phyloP scores from a whole-genome alignment of 2,329 filamentous ascomycete species.

The Hymenoscyphus salicellus region DNA sequence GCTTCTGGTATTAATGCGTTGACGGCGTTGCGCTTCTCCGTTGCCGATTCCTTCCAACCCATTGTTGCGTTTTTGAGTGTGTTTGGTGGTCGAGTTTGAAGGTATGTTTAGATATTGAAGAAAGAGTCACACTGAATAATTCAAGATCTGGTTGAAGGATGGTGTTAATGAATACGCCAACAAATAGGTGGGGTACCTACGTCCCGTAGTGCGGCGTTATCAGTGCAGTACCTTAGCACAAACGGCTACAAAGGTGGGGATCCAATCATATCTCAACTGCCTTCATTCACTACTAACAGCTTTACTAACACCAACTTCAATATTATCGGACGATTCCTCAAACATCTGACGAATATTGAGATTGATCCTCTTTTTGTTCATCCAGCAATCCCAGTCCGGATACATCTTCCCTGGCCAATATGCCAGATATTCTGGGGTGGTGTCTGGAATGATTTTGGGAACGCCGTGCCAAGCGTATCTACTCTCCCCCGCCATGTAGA shows the following conservation, averaged over 20 bases:
- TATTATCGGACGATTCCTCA: slow-evolving; percentile 28
- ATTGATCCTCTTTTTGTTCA: slow-evolving; percentile 83
- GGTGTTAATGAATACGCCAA: neutral
- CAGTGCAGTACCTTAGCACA: neutral
- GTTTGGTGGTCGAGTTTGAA: neutral
- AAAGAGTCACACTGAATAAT: neutral
- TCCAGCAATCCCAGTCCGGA: slow-evolving; percentile 78
- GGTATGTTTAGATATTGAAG: neutral
- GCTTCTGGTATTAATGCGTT: slow-evolving; percentile 53
- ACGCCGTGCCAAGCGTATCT: slow-evolving; percentile 95
- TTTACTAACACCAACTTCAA: neutral
- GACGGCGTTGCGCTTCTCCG: slow-evolving; percentile 53
- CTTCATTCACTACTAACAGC: neutral
- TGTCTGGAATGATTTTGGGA: slow-evolving; percentile 75
- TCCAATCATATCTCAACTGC: neutral
- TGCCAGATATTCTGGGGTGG: slow-evolving; percentile 71
- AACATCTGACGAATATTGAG: slow-evolving; percentile 89
- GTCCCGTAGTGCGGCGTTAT: neutral
- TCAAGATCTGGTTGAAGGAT: neutral
- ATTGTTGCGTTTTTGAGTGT: neutral
- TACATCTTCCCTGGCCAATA: slow-evolving; percentile 63
- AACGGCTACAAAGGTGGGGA: slow-evolving; percentile 1
- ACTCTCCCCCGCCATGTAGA: slow-evolving; percentile 81
- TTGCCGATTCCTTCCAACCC: slow-evolving; percentile 49
- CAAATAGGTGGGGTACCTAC: slow-evolving; percentile 2